Conservation (phyloP, 805 yeast genomes). For the Babjeviella inositovora region DNA sequence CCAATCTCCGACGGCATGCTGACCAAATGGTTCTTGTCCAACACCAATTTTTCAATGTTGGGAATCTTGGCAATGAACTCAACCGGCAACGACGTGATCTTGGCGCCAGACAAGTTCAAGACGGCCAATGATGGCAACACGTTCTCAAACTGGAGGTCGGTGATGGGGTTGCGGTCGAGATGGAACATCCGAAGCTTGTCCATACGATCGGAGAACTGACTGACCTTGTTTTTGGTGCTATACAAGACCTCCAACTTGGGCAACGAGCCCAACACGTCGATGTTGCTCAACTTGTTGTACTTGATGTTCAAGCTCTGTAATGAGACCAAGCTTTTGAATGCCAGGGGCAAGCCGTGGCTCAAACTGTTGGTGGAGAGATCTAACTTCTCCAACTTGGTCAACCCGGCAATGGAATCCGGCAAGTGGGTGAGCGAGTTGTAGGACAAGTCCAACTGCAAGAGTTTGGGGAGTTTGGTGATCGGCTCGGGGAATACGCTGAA, state of each 20-base stretch:
- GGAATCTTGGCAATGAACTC: slow-evolving; percentile 46
- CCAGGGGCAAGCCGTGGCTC: slow-evolving; percentile 29
- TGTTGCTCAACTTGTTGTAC: slow-evolving; percentile 42
- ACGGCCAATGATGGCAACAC: slow-evolving; percentile 46
- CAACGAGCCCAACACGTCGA: slow-evolving; percentile 37
- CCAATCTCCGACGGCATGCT: slow-evolving; percentile 59
- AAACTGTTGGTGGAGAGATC: slow-evolving; percentile 64
- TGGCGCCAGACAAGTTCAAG: slow-evolving; percentile 70
- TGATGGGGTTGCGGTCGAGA: slow-evolving; percentile 73
- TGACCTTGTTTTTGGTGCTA: slow-evolving; percentile 61
- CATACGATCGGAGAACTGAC: slow-evolving; percentile 50
- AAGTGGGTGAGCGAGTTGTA: slow-evolving; percentile 54
- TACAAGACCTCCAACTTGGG: slow-evolving; percentile 57
- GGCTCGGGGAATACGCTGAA: slow-evolving; percentile 50
- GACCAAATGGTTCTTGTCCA: slow-evolving; percentile 74
- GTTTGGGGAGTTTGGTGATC: slow-evolving; percentile 37
- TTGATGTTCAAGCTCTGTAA: slow-evolving; percentile 65
- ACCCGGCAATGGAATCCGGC: slow-evolving; percentile 43
- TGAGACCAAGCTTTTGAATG: slow-evolving; percentile 32
- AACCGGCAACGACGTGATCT: slow-evolving; percentile 56
- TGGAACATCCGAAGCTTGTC: slow-evolving; percentile 51
- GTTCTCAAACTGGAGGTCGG: slow-evolving; percentile 39
- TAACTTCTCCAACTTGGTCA: slow-evolving; percentile 48
- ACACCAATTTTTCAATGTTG: slow-evolving; percentile 51
- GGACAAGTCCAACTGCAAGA: slow-evolving; percentile 62